Base-by-base conservation (phyloP, 495 filamentous ascomycete species). In the Xylaria intraflava region DNA sequence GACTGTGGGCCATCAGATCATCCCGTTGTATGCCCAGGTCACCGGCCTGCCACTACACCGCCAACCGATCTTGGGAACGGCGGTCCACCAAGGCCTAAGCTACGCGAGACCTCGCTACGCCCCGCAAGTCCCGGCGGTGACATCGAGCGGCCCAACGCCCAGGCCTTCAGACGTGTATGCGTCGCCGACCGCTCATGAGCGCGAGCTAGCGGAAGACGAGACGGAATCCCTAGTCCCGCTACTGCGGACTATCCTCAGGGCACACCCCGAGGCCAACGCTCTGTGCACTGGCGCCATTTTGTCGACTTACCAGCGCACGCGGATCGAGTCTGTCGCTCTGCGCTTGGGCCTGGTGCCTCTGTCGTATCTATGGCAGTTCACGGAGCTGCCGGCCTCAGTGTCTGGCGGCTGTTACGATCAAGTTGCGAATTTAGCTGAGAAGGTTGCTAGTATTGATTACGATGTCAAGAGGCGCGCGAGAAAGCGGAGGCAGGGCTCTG, bases 241-340 rank as follows among this genome's bases (percentile, higher is more conserved):
- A 7, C 78, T 98, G 5, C 62, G 51, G 3, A 75, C 74, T 46
- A 74, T 95, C 46, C 77, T 79, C 61, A 45, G 59, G 2, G 75
- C 69, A 0, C 83, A 95, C 61, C 92, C 93, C 1, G 75, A 81
- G 19, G 85, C 84, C 17, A 91, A 90, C 59, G 93, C 91, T 26
- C 72, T 98, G 56, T 89, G 83, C 46, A 87, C 90, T 0, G 93
- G 93, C 44, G 93, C 93, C 2, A 96, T 99, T 56, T 76, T 97
- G 20, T 90, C 86, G 1, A 93, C 89, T 1, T 99, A 99, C 68
- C 93, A 99, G 70, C 86, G 93, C 46, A 97, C 92, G 0, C 76
- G 93, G 10, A 84, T 97, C 22, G 93, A 99, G 72, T 90, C 87
- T 38, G 87, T 97, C 9, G 89, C 89, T 3, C 56, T 78, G 0